Conservation (phyloP, 1,284 basidiomycete species). For the Microbotryum saponariae region DNA sequence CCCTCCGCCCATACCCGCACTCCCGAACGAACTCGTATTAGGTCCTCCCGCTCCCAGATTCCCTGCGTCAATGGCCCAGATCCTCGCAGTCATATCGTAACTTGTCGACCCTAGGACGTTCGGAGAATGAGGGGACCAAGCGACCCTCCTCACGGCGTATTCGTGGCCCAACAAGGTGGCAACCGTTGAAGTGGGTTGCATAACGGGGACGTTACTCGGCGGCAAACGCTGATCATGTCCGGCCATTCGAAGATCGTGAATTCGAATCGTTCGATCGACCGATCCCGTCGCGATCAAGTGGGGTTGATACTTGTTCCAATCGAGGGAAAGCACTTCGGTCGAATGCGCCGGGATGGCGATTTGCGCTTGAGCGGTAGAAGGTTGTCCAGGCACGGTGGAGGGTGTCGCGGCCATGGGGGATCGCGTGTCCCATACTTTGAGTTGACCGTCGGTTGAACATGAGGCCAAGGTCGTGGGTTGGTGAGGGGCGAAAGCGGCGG, state of each 20-base stretch:
- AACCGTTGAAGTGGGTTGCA: constrained; percentile 27
- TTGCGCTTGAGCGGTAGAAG: constrained; percentile 23
- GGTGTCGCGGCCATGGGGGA: constrained; percentile 37
- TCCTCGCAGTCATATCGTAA: constrained; percentile 93
- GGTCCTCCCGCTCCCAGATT: constrained; percentile 53
- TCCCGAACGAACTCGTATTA: constrained; percentile 45
- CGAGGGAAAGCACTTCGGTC: constrained; percentile 54
- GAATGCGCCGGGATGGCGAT: constrained; percentile 33
- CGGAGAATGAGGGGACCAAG: constrained; percentile 46
- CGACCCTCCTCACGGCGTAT: constrained; percentile 47
- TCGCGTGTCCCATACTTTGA: constrained; percentile 74
- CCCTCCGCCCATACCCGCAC: constrained; percentile 36
- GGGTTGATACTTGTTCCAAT: constrained; percentile 88
- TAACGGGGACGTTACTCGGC: constrained; percentile 10
- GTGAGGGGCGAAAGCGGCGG: constrained; percentile 84
- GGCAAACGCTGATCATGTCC: constrained; percentile 1
- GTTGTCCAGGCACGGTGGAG: constrained; percentile 17
- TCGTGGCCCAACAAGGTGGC: constrained; percentile 44
- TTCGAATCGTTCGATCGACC: constrained; percentile 68
- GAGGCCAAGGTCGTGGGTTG: constrained; percentile 71
- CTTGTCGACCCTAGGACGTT: constrained; percentile 73
- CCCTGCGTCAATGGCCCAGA: constrained; percentile 52
- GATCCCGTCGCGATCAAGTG: constrained; percentile 68
- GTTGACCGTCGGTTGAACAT: constrained; percentile 73
- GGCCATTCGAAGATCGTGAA: constrained; percentile 76